Evolutionary conservation across 164 flowering plant species (phyloP), one percentile per base, ranked within the genome.

Genomic region (Tetracentron sinense): DNA sequence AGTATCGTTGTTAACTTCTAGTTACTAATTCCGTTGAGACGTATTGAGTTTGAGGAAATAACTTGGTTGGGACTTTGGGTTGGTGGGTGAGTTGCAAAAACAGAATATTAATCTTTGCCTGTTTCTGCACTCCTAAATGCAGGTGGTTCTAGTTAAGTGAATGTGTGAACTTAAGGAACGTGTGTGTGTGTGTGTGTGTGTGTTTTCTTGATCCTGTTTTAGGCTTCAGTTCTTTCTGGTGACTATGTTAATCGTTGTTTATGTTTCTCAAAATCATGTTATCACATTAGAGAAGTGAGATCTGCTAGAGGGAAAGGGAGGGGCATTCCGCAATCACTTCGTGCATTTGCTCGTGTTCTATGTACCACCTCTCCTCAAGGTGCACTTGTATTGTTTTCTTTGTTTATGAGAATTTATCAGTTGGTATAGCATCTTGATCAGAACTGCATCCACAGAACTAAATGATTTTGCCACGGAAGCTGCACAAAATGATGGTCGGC

Each of bases 301-400:
- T 81, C 83, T 60, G 63, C 78, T 47, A 64, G 67, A 60, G 85
- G 89, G 33, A 85, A 78, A 66, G 96, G 95, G 56, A 86, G 70
- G 68, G 96, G 98, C n/a, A 75, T 92, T 71, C 96, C 98, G 5
- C 98, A 84, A 35, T 77, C 95, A 53, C 86, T 92, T 6, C 88
- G 95, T 69, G 95, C 96, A 54, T 83, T 82, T 86, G 85, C 83
- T 68, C 91, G 96, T 61, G 76, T 92, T 69, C 60, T 85, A 25
- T 79, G 74, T 66, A 77, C 78, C 46, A 73, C 77, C 33, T 76
- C 84, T 64, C 62, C 69, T 60, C 77, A 85, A 78, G 97, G 95
- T 86, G 26, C 46, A 31, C 0, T 16, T 5, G 22, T 7, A 21
- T n/a, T 12, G 2, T 49, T 48, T 69, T 12, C 21, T 27, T 38